These are phyloP conservation scores for Diutina neorugosa DNA, from an alignment of 1,139 yeast species.

Conservation along the genomic window DNA sequence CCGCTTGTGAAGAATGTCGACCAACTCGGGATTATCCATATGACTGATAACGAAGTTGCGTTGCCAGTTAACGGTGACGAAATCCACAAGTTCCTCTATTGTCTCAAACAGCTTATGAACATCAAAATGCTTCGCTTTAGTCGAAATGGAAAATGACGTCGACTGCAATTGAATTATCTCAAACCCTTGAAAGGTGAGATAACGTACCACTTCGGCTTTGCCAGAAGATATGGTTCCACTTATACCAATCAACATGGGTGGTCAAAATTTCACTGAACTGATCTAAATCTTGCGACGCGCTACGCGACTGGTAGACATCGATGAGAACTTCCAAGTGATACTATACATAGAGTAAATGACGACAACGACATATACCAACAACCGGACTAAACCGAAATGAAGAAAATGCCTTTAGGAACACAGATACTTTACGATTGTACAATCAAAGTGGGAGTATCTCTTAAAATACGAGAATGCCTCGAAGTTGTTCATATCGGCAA, in stretches of 20 bases:
- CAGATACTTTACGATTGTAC: no score
- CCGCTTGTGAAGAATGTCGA: slow-evolving; percentile 47
- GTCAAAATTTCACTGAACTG: not conserved
- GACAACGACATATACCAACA: no score
- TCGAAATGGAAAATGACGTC: not conserved
- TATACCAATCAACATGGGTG: slow-evolving; percentile 60
- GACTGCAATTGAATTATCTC: slow-evolving; percentile 15
- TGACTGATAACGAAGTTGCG: slow-evolving; percentile 49
- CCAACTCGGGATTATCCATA: slow-evolving; percentile 28
- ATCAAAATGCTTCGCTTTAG: not conserved
- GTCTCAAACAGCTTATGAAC: slow-evolving; percentile 14
- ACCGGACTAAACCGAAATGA: no score
- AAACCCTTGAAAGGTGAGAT: slow-evolving; percentile 48
- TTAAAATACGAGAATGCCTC: no score
- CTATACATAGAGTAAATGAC: no score
- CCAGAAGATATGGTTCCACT: slow-evolving; percentile 69
- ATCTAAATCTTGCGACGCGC: not conserved
- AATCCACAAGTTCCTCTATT: slow-evolving; percentile 40
- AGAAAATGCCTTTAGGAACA: no score
- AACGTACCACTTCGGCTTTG: slow-evolving; percentile 50
- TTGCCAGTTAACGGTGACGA: slow-evolving; percentile 63
- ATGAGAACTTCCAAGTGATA: not conserved
- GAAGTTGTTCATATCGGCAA: no score
- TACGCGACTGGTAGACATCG: not conserved
- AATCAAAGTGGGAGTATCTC: no score